Evolutionary conservation across 257 asterid genomes (phyloP).

Genomic region (Petrea volubilis): DNA sequence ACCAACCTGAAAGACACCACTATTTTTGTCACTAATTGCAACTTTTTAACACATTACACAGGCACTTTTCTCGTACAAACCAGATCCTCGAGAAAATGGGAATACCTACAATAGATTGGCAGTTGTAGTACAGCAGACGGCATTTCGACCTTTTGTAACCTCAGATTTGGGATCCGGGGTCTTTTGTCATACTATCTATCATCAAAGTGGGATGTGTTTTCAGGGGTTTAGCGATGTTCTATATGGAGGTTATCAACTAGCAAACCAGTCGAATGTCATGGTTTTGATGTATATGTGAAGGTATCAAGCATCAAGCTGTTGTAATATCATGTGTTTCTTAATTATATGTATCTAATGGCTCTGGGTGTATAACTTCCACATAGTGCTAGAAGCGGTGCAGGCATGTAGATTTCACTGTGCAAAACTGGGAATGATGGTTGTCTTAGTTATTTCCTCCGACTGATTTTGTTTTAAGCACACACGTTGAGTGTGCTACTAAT

Average conservation of each 20-base stretch:
- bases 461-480: too few relatives aligned
- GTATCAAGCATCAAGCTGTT: neutral
- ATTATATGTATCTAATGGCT: neutral
- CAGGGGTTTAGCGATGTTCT: constrained; percentile 2
- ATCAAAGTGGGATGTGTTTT: too few relatives aligned
- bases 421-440: too few relatives aligned
- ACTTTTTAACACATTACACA: constrained; percentile 28
- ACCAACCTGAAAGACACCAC: neutral
- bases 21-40: neutral
- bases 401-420: too few relatives aligned
- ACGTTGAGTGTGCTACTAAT: too few relatives aligned
- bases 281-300: neutral
- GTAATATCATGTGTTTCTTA: neutral
- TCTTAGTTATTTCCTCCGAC: too few relatives aligned
- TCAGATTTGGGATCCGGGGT: constrained; percentile 5
- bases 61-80: constrained; percentile 91
- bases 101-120: constrained; percentile 78
- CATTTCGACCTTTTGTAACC: constrained; percentile 23
- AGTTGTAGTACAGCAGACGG: constrained; percentile 41
- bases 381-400: too few relatives aligned
- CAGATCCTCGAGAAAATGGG: constrained; percentile 80
- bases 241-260: neutral
- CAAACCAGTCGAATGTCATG: neutral
- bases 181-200: neutral
- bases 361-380: too few relatives aligned